Evolutionary conservation across 805 yeast genomes (phyloP).

Genomic region (Lachancea thermotolerans): DNA sequence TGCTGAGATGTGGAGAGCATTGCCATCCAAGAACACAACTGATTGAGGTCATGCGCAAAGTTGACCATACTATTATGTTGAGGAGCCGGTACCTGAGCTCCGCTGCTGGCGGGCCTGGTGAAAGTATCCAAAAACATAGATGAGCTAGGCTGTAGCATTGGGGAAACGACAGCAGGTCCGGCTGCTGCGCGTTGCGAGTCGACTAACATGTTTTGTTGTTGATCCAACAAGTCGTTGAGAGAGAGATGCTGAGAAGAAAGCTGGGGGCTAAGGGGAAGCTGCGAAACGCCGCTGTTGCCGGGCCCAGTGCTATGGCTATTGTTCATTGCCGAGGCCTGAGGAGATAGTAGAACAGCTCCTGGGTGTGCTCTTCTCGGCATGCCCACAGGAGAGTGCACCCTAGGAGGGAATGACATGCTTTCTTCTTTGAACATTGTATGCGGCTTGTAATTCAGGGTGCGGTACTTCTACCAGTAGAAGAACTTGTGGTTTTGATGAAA

Average conservation of each 20-base stretch:
- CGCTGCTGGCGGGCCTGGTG: constrained; percentile 17
- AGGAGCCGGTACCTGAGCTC: constrained; percentile 9
- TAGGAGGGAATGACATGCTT: constrained; percentile 14
- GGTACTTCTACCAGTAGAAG: constrained; percentile 10
- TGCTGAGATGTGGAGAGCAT: constrained; percentile 46
- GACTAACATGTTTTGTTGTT: constrained; percentile 14
- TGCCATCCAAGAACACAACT: constrained; percentile 45
- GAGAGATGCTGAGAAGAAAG: constrained; percentile 12
- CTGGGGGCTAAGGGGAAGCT: constrained; percentile 9
- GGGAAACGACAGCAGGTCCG: constrained; percentile 26
- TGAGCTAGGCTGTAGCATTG: constrained; percentile 18
- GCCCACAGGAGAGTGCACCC: constrained; percentile 26
- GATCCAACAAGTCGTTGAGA: constrained; percentile 22
- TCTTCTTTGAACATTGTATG: constrained; percentile 7
- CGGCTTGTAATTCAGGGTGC: neutral
- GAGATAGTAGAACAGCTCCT: constrained; percentile 36
- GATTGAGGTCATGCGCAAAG: constrained; percentile 46
- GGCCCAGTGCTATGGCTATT: constrained; percentile 14
- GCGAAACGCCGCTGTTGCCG: constrained; percentile 1
- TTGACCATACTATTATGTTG: constrained; percentile 22
- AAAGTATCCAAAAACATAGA: constrained; percentile 21
- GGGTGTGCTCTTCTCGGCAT: constrained; percentile 33
- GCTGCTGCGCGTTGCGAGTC: constrained; percentile 19
- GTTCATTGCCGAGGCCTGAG: constrained; percentile 23
- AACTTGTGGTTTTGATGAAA: neutral